These are phyloP conservation scores for Lepiota venenata DNA, from an alignment of 768 basidiomycete genomes.

Conservation along the genomic window DNA sequence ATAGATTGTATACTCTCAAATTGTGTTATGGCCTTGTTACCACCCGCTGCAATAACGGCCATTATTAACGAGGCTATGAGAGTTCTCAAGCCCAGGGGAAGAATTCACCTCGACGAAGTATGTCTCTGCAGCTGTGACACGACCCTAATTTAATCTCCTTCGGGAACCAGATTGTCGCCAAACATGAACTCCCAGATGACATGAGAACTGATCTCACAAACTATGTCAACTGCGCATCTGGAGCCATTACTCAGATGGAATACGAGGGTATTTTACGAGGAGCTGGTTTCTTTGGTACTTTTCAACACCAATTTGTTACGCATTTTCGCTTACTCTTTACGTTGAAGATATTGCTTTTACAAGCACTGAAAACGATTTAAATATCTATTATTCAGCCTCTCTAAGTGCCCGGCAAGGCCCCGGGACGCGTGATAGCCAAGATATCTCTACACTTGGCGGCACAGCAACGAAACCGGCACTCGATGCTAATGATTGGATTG, in stretches of 20 bases:
- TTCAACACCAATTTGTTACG: not conserved
- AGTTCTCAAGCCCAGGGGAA: conserved; percentile 53
- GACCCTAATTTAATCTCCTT: not conserved
- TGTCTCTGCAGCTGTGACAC: conserved; percentile 6
- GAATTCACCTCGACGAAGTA: conserved; percentile 51
- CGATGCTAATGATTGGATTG: conserved; percentile 42
- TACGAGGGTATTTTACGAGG: conserved; percentile 33
- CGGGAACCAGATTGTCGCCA: conserved; percentile 41
- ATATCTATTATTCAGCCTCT: conserved; percentile 25
- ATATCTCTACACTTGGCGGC: conserved; percentile 14
- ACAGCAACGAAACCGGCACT: conserved; percentile 13
- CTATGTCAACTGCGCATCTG: conserved; percentile 44
- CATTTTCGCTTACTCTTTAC: not conserved
- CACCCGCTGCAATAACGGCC: conserved; percentile 34
- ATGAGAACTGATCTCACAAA: conserved; percentile 37
- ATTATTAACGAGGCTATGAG: conserved; percentile 45
- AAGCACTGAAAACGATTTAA: conserved; percentile 39
- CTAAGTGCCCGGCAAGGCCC: not conserved
- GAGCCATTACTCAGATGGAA: conserved; percentile 36
- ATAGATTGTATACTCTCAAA: conserved; percentile 58
- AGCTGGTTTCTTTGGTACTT: conserved; percentile 41
- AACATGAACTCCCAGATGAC: conserved; percentile 35
- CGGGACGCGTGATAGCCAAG: conserved; percentile 1
- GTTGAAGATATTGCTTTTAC: conserved; percentile 36
- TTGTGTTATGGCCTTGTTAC: conserved; percentile 52